Conservation (phyloP, 1,139 yeast species). For the Debaryomycetaceae sp. region DNA sequence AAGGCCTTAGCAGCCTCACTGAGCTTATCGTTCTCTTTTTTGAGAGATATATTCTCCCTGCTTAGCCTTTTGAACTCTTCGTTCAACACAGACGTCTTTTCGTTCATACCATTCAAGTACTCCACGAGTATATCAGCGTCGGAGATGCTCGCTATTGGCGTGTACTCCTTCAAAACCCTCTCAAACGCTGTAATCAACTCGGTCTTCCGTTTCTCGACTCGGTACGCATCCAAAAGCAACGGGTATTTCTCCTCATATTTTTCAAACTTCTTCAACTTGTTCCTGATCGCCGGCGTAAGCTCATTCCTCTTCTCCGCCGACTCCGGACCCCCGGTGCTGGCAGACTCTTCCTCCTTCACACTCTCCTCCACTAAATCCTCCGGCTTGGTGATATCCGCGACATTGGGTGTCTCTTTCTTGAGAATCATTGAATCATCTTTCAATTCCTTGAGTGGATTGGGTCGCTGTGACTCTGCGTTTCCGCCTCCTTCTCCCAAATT, state of each 20-base stretch:
- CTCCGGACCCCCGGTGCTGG: background rate
- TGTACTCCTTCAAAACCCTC: constrained; percentile 66
- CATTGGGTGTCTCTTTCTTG: constrained; percentile 42
- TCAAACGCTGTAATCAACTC: constrained; percentile 67
- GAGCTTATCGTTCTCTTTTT: constrained; percentile 2
- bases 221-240: constrained; percentile 74
- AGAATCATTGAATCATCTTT: constrained; percentile 32
- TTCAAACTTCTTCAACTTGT: constrained; percentile 70
- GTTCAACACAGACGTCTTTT: constrained; percentile 57
- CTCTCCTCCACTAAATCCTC: constrained; percentile 27
- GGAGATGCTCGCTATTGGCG: constrained; percentile 73
- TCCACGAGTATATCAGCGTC: constrained; percentile 71
- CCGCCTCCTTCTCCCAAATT: constrained; percentile 10
- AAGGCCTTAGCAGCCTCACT: background rate
- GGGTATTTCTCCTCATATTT: constrained; percentile 93
- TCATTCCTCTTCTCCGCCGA: constrained; percentile 16
- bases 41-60: constrained; percentile 11
- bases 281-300: constrained; percentile 52
- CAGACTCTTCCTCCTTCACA: background rate
- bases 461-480: constrained; percentile 2
- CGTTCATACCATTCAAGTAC: constrained; percentile 60
- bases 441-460: constrained; percentile 27
- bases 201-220: constrained; percentile 67
- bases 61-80: constrained; percentile 42
- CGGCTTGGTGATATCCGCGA: constrained; percentile 43